Base-by-base conservation (phyloP, 345 rosid genomes). In the Kernera saxatilis region DNA sequence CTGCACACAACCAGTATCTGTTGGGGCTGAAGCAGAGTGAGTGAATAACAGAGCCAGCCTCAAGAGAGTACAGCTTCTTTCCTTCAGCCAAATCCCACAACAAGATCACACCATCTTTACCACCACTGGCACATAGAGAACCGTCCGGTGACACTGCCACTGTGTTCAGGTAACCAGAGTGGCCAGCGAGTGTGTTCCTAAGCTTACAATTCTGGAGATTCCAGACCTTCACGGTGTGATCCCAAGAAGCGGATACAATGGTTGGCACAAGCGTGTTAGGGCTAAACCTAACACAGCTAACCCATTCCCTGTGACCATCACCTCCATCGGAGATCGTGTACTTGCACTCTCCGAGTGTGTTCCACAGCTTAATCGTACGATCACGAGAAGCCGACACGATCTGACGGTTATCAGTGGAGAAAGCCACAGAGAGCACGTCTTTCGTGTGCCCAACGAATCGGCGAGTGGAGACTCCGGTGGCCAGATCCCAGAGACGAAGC, bases 31-130 rank as follows among this genome's bases (percentile, higher is more conserved):
- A 93, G 64, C 98, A 92, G 1, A 92, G 77, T 0, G 98, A 81
- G 43, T 92, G 67, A 56, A 90, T 88, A 3, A 90, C 69, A 1
- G 93, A 64, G 3, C 91, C 91, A 5, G 98, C 96, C 4, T 90
- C 97, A 12, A 92, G 84, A 7, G 82, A 87, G 64, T 92, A 92
- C 0, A 92, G 82, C 78, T 76, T 86, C 87, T 92, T 92, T 4
- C 98, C 98, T 56, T 92, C 98, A 0, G 98, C 87, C 87, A 92
- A 85, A 75, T 92, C 98, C 98, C 98, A 92, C 53, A 92, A 32
- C 86, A 92, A 46, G 43, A 92, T 84, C 29, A 83, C 85, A 1
- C 92, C 89, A 19, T 92, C 96, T 74, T 89, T 92, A 19, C 98
- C 96, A 36, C 96, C 96, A 30, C 98, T 92, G 0, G 98, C 94